Conservation (phyloP, 768 basidiomycete species). For the Boletus tylopilopsis region DNA sequence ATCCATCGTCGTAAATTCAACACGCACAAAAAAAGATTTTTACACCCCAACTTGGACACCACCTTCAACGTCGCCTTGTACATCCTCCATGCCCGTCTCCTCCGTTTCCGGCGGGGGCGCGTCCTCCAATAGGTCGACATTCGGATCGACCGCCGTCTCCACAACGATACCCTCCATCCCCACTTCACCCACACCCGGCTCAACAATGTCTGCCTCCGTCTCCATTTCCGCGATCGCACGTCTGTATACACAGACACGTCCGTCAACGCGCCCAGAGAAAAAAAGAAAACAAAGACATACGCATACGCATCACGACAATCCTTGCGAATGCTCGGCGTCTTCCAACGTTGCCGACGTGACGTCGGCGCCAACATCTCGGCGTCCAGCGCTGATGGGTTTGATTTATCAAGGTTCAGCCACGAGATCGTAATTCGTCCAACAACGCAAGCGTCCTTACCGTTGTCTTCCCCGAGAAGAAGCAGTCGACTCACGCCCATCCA, state of each 20-base stretch:
- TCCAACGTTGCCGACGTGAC: slow-evolving; percentile 60
- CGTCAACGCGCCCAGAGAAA: neutral
- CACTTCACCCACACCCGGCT: slow-evolving; percentile 1
- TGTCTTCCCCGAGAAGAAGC: slow-evolving; percentile 63
- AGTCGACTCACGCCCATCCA: slow-evolving; percentile 56
- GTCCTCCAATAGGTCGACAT: too few relatives aligned
- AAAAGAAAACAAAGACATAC: slow-evolving; percentile 36
- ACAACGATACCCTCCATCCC: slow-evolving; percentile 9
- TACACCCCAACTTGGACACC: neutral
- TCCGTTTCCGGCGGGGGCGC: neutral
- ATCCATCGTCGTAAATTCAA: slow-evolving; percentile 1
- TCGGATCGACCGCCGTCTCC: neutral
- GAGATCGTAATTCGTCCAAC: too few relatives aligned
- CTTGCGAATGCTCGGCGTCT: slow-evolving; percentile 43
- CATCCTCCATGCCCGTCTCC: neutral
- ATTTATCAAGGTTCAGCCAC: neutral
- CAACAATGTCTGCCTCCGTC: slow-evolving; percentile 26
- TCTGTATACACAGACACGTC: slow-evolving; percentile 21
- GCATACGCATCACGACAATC: slow-evolving; percentile 61
- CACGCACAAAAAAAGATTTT: slow-evolving; percentile 8
- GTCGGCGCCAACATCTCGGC: slow-evolving; percentile 51
- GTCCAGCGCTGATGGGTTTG: slow-evolving; percentile 76
- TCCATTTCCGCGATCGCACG: slow-evolving; percentile 48
- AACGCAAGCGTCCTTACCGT: too few relatives aligned
- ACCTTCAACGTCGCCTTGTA: too few relatives aligned